Conservation (phyloP, 495 filamentous ascomycete genomes). For the Trichoderma gamsii region DNA sequence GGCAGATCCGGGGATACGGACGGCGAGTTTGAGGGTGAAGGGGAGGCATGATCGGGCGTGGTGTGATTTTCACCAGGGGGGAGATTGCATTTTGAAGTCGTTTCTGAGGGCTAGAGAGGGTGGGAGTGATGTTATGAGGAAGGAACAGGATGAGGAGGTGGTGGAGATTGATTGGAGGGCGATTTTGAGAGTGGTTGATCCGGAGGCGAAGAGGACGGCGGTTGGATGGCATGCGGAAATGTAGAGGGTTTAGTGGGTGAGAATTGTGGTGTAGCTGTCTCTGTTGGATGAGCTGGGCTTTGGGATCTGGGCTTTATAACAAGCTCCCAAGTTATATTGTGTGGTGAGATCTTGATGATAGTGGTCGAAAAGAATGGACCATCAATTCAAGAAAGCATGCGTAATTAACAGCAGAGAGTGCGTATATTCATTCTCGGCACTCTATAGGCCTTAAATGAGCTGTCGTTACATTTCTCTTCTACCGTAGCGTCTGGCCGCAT, state of each 20-base stretch:
- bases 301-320: too few relatives aligned
- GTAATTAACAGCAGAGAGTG: too few relatives aligned
- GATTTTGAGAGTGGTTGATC: background rate
- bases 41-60: background rate
- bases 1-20: slow-evolving; percentile 9
- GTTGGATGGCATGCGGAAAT: slow-evolving; percentile 2
- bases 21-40: background rate
- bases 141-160: background rate
- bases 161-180: slow-evolving; percentile 14
- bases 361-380: too few relatives aligned
- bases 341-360: too few relatives aligned
- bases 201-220: background rate
- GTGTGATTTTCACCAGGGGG: slow-evolving; percentile 10
- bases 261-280: background rate
- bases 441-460: too few relatives aligned
- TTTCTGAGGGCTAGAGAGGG: background rate
- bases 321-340: too few relatives aligned
- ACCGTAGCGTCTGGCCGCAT: too few relatives aligned
- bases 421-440: too few relatives aligned
- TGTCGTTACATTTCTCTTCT: too few relatives aligned
- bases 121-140: background rate
- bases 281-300: background rate
- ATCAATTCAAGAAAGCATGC: too few relatives aligned
- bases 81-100: background rate
- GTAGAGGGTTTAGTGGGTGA: background rate